Conservation (phyloP, 495 filamentous ascomycete species). For the Xylaria flabelliformis region DNA sequence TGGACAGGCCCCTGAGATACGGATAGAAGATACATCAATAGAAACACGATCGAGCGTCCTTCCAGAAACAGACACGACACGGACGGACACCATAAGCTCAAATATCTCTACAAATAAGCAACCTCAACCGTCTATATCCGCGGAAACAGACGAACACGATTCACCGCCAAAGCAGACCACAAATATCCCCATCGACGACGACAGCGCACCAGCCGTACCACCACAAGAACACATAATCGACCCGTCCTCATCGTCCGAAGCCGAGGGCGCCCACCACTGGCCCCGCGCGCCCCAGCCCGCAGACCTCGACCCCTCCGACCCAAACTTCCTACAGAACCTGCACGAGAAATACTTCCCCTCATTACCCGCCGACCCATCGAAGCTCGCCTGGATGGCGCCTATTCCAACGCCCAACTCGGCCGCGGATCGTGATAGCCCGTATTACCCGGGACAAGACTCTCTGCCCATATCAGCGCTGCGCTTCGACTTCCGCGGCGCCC, state of each 20-base stretch:
- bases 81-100: neutral
- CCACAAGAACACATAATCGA: conserved; percentile 60
- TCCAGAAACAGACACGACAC: neutral
- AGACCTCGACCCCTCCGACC: conserved; percentile 80
- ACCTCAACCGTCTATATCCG: conserved; percentile 28
- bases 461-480: conserved; percentile 78
- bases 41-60: conserved; percentile 39
- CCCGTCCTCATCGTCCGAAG: conserved; percentile 39
- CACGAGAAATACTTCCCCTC: conserved; percentile 92
- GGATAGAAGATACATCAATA: conserved; percentile 31
- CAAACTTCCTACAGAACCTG: conserved; percentile 80
- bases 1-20: conserved; percentile 31
- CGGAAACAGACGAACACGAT: conserved; percentile 35
- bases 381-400: conserved; percentile 88
- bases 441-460: conserved; percentile 76
- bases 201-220: conserved; percentile 37
- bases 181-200: conserved; percentile 29
- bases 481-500: conserved; percentile 81
- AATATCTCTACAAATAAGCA: neutral
- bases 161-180: conserved; percentile 21
- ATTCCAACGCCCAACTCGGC: conserved; percentile 61
- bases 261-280: conserved; percentile 46
- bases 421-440: conserved; percentile 71
- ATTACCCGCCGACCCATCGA: conserved; percentile 81
- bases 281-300: conserved; percentile 51